Conservation (phyloP, 495 filamentous ascomycete genomes). For the Talaromyces adpressus region DNA sequence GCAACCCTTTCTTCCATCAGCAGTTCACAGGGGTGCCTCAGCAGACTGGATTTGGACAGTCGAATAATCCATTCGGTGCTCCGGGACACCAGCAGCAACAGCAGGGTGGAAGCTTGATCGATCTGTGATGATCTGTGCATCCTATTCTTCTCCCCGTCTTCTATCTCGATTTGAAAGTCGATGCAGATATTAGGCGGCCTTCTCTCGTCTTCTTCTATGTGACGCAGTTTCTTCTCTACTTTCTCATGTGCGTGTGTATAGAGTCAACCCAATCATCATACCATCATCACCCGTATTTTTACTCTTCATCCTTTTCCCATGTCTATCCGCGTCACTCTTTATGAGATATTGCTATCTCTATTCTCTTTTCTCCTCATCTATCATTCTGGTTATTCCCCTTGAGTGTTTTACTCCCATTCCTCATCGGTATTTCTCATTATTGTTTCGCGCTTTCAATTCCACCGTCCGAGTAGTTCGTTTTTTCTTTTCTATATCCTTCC, state of each 20-base stretch:
- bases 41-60: constrained; percentile 37
- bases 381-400: not conserved
- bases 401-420: not conserved
- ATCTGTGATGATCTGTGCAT: too few species aligned
- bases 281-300: not conserved
- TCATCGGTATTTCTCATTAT: too few species aligned
- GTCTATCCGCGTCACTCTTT: not conserved
- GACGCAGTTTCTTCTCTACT: not conserved
- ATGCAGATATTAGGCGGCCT: not conserved
- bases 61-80: constrained; percentile 67
- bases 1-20: constrained; percentile 80
- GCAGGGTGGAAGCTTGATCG: constrained; percentile 77
- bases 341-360: not conserved
- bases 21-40: constrained; percentile 80
- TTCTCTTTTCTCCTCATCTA: not conserved
- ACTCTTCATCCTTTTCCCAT: not conserved
- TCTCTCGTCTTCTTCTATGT: not conserved
- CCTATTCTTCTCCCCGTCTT: not conserved
- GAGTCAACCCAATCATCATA: not conserved
- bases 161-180: not conserved
- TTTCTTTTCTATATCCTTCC: not conserved
- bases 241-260: constrained; percentile 1
- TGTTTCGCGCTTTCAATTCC: not conserved
- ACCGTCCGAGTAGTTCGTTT: not conserved
- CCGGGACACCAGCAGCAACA: constrained; percentile 61